phyloP scores from a whole-genome alignment of 2,329 filamentous ascomycete species.

The Plenodomus lindquistii region DNA sequence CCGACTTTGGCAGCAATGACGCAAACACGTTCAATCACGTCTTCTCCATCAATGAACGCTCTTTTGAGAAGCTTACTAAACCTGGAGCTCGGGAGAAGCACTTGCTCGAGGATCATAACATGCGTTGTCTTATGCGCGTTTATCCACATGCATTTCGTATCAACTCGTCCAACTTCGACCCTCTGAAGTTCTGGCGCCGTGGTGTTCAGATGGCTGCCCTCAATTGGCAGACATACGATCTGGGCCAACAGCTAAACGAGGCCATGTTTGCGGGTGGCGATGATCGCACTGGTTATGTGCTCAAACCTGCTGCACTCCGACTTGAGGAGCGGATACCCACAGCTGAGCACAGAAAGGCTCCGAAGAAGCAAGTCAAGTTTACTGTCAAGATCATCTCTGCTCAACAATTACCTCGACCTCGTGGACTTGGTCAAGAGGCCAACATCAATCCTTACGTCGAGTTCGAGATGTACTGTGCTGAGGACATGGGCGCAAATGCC shows the following conservation, averaged over 20 bases:
- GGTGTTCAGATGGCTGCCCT: slow-evolving; percentile 97
- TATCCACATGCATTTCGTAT: slow-evolving; percentile 85
- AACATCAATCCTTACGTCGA: slow-evolving; percentile 92
- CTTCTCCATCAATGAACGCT: slow-evolving; percentile 90
- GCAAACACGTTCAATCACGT: slow-evolving; percentile 92
- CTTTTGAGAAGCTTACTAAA: slow-evolving; percentile 79
- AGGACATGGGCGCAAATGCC: slow-evolving; percentile 81
- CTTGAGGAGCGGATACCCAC: slow-evolving; percentile 31
- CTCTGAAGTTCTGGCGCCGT: slow-evolving; percentile 88
- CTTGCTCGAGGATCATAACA: slow-evolving; percentile 85
- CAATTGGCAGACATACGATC: slow-evolving; percentile 98
- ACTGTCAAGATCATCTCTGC: slow-evolving; percentile 89
- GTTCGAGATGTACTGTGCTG: slow-evolving; percentile 90
- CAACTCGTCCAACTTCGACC: slow-evolving; percentile 91
- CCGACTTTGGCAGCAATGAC: slow-evolving; percentile 74
- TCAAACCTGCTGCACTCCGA: slow-evolving; percentile 87
- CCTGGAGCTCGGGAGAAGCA: slow-evolving; percentile 75
- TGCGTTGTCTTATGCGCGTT: slow-evolving; percentile 82
- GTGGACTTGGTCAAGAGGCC: slow-evolving; percentile 70
- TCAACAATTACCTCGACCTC: slow-evolving; percentile 87
- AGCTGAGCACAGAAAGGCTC: slow-evolving; percentile 65
- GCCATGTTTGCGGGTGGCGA: slow-evolving; percentile 94
- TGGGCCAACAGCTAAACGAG: slow-evolving; percentile 93
- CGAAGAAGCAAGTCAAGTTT: slow-evolving; percentile 82
- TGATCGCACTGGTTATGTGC: slow-evolving; percentile 87